phyloP scores from a whole-genome alignment of 2,329 filamentous ascomycete genomes.

The Trichoderma citrinoviride region DNA sequence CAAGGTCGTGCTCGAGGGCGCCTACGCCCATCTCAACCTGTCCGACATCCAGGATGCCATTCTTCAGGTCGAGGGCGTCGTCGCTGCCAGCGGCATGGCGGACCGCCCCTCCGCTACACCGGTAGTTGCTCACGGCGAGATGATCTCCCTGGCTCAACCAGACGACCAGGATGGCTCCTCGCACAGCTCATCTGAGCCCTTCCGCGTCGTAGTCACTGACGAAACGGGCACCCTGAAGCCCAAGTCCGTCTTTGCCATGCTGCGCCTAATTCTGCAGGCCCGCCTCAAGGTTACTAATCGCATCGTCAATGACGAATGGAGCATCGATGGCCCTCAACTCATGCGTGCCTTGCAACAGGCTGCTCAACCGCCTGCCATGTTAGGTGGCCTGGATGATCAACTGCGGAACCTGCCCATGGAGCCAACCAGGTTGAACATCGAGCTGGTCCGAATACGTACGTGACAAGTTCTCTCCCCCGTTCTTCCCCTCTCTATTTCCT shows the following conservation, averaged over 20 bases:
- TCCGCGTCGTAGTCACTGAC: slow-evolving; percentile 29
- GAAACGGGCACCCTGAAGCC: slow-evolving; percentile 29
- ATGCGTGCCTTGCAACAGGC: slow-evolving; percentile 27
- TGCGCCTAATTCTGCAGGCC: slow-evolving; percentile 33
- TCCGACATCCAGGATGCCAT: slow-evolving; percentile 37
- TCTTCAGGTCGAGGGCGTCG: slow-evolving; percentile 31
- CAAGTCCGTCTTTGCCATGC: slow-evolving; percentile 31
- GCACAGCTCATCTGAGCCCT: slow-evolving; percentile 17
- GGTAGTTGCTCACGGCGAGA: neutral
- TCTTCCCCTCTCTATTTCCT: neutral
- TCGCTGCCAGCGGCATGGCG: neutral
- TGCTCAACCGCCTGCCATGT: slow-evolving; percentile 26
- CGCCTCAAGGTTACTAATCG: slow-evolving; percentile 33
- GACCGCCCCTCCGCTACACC: neutral
- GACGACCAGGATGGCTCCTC: slow-evolving; percentile 14
- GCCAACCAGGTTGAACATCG: slow-evolving; percentile 44
- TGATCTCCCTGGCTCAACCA: slow-evolving; percentile 8
- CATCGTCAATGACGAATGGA: slow-evolving; percentile 34
- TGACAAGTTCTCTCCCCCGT: neutral
- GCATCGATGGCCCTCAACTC: slow-evolving; percentile 30
- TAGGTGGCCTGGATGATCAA: slow-evolving; percentile 36
- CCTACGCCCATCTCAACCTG: slow-evolving; percentile 40
- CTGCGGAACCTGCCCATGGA: slow-evolving; percentile 42
- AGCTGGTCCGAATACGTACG: slow-evolving; percentile 50
- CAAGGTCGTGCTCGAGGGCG: slow-evolving; percentile 20